Evolutionary conservation across 352 stramenopile genomes (phyloP), one percentile per base, ranked within the genome.

Genomic region (Phytophthora brassicae): DNA sequence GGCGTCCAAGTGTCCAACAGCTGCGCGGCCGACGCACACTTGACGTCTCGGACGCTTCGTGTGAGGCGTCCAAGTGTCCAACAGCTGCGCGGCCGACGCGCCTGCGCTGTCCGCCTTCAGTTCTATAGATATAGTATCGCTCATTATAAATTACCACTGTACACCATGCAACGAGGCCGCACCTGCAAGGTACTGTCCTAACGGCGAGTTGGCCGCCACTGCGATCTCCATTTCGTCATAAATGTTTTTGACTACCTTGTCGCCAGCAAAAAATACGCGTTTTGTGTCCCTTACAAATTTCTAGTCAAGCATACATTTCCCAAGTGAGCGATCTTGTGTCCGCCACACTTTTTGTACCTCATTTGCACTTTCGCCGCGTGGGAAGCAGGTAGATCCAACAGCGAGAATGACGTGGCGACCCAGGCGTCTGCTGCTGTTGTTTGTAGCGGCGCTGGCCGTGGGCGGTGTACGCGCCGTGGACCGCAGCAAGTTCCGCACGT

Each of bases 401-500:
- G 45, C n/a, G 67, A 52, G n/a, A 39, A 41, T 60, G 52, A 72
- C 26, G 42, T 60, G 20, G 48, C 53, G 45, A n/a, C 20, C 23
- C 36, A 38, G 43, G 33, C 54, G 50, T 22, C 41, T 59, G 38
- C 14, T 72, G 35, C 47, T 66, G 44, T 23, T 71, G n/a, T 44
- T 16, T 17, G 38, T 13, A 13, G 43, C 36, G 3, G 57, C 54
- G 19, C 19, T 43, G 16, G n/a, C n/a, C 38, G n/a, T 44, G 38
- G n/a, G 44, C 43, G 20, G 54, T 52, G 11, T 23, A 57, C 9
- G 33, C 47, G 94, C 89, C 8, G 97, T 99, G 12, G 97, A 99
- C 76, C 84, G 89, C 66, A 95, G 72, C 56, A 99, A 99, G 83
- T 99, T 99, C 79, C 82, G 97, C 41, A 99, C 92, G 19, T 99